A percentile compares a stretch with the other conserved stretches of the same genome.
These are phyloP conservation scores for Camelina neglecta DNA, from an alignment of 345 rosid genomes.

Conservation along the genomic window DNA sequence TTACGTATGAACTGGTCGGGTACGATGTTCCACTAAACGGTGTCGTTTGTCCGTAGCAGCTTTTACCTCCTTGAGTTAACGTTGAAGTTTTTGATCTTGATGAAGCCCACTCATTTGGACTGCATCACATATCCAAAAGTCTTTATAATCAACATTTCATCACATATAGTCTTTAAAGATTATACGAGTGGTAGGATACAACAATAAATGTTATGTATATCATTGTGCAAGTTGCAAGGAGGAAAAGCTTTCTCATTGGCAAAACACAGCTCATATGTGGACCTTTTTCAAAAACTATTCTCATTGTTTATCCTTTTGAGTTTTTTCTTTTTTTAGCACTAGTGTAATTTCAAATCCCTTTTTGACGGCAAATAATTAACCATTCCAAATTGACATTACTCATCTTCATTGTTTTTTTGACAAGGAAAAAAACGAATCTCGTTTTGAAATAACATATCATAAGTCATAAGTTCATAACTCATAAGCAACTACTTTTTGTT, in stretches of 20 bases:
- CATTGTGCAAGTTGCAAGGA: slow-evolving; percentile 33
- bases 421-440: background rate
- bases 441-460: slow-evolving; percentile 1
- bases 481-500: slow-evolving; percentile 3
- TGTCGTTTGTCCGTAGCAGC: slow-evolving; percentile 79
- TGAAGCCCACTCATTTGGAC: slow-evolving; percentile 47
- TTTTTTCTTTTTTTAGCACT: background rate
- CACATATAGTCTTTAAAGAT: background rate
- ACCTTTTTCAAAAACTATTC: slow-evolving; percentile 27
- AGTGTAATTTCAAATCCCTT: background rate
- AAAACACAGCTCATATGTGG: slow-evolving; percentile 44
- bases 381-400: background rate
- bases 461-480: background rate
- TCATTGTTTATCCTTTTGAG: background rate
- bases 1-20: slow-evolving; percentile 63
- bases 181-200: slow-evolving; percentile 25
- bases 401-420: background rate
- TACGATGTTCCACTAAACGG: slow-evolving; percentile 62
- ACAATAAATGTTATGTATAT: slow-evolving; percentile 34
- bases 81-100: slow-evolving; percentile 43
- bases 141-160: background rate
- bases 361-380: slow-evolving; percentile 2
- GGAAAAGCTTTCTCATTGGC: slow-evolving; percentile 22
- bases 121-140: slow-evolving; percentile 27
- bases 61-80: slow-evolving; percentile 48